Percentiles rank a stretch among this genome's conserved stretches.
Conservation (phyloP, 1,284 basidiomycete species). For the Ustilago bromivora region DNA sequence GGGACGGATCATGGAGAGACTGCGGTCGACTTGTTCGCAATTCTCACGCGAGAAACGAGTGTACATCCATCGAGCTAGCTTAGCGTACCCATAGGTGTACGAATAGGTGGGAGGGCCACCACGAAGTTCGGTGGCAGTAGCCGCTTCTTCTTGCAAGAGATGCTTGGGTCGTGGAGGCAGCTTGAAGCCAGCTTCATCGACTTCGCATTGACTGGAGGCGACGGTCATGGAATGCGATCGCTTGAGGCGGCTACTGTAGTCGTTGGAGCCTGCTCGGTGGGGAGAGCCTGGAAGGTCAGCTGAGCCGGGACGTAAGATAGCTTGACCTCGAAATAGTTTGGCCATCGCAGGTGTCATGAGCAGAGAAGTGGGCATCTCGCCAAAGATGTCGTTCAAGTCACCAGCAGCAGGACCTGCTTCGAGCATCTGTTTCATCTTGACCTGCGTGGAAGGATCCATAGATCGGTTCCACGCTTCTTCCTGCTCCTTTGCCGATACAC, state of each 20-base stretch:
- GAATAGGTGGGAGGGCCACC: conserved; percentile 32
- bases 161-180: conserved; percentile 30
- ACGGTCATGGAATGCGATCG: conserved; percentile 17
- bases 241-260: conserved; percentile 5
- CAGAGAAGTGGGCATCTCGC: conserved; percentile 45
- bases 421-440: conserved; percentile 42
- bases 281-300: conserved; percentile 13
- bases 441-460: conserved; percentile 36
- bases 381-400: conserved; percentile 46
- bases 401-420: conserved; percentile 36
- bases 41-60: conserved; percentile 32
- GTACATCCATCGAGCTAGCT: conserved; percentile 53
- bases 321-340: conserved; percentile 24
- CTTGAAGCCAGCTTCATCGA: conserved; percentile 35
- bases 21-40: conserved; percentile 42
- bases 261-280: neutral
- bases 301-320: conserved; percentile 28
- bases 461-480: conserved; percentile 38
- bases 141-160: conserved; percentile 42
- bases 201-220: conserved; percentile 5
- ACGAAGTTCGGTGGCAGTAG: conserved; percentile 32
- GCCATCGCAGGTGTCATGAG: conserved; percentile 45
- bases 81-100: conserved; percentile 54
- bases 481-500: conserved; percentile 28
- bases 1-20: conserved; percentile 35